Evolutionary conservation across 176 grass and related monocot genomes (phyloP).

Genomic region (Puccinellia tenuiflora): DNA sequence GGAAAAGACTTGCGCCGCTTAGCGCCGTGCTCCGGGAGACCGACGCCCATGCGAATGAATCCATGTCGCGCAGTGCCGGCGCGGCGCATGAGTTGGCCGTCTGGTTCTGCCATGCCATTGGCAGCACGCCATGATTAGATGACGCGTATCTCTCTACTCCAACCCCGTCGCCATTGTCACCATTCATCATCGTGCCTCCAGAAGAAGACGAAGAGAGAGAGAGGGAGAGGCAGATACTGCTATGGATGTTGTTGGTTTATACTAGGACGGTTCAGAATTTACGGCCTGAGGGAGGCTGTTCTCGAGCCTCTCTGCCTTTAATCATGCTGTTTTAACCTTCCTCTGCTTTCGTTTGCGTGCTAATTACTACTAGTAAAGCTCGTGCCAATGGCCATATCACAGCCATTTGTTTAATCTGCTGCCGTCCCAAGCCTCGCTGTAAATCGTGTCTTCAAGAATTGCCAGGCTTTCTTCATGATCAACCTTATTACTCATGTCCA

Average conservation of each 20-base stretch:
- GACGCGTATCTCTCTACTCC: conserved; percentile 20
- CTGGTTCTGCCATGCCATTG: not conserved
- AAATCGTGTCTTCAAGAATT: conserved; percentile 29
- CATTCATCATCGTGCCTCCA: conserved; percentile 19
- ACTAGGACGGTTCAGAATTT: conserved; percentile 25
- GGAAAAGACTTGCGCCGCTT: conserved; percentile 12
- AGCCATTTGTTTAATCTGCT: conserved; percentile 41
- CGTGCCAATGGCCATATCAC: not conserved
- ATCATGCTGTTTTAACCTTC: conserved; percentile 61
- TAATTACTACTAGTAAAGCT: conserved; percentile 21
- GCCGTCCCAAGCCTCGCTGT: conserved; percentile 50
- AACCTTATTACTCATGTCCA: not conserved
- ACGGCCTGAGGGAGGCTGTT: not conserved
- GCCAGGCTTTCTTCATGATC: conserved; percentile 25
- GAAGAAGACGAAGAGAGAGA: not conserved
- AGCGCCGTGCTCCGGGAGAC: conserved; percentile 12
- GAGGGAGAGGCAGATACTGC: not conserved
- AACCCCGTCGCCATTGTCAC: not conserved
- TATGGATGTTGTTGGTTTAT: conserved; percentile 17
- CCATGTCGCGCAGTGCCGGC: not conserved
- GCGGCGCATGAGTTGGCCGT: not conserved
- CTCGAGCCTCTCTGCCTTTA: conserved; percentile 42
- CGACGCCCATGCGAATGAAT: conserved; percentile 28
- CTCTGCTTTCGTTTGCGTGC: conserved; percentile 40
- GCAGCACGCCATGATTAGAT: not conserved